Base-by-base conservation (phyloP, 257 asterid species). In the Nemophila menziesii region DNA sequence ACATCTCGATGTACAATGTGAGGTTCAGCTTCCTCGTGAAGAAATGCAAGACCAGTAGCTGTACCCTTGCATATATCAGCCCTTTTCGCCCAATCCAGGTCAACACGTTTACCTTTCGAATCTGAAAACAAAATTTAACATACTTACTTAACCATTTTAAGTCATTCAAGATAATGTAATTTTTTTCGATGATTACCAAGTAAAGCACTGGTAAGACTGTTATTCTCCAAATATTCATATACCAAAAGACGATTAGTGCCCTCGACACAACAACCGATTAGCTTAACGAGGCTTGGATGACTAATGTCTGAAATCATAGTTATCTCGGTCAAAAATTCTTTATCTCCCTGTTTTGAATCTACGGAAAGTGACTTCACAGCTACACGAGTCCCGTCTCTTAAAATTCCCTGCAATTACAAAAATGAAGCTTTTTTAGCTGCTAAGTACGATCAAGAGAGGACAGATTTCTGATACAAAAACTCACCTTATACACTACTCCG, bases 291-390 rank as follows among this genome's bases (percentile, higher is more conserved):
- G 64, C 79, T 86, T 1, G 79, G 78, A 39, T 82, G 94, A 20
- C 44, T 67, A 38, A 71, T 75, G 23, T 67, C 65, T 5, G 92
- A 78, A 46, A 86, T 82, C 70, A 65, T 58, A 12, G 68, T 70
- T n/a, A 86, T 68, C 65, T 86, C 96, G 1, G 92, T 71, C 69
- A 86, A 64, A 74, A 86, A 86, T 57, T 86, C 94, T 12, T 29
- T 52, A 11, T 69, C 72, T 54, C 94, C 96, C 66, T 86, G 96
- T 48, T 71, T 76, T 2, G 96, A 86, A 45, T 58, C 81, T 15
- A 82, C 73, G 16, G 96, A 86, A 42, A 86, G 96, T 33, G 69
- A 51, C 73, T 86, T 86, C 60, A 86, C 22, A 11, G 96, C 96
- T 61, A 78, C 94, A 24, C 48, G 37, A 47, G 86, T 82, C 46